phyloP scores from a whole-genome alignment of 2,329 filamentous ascomycete genomes.

The Botrytis galanthina region DNA sequence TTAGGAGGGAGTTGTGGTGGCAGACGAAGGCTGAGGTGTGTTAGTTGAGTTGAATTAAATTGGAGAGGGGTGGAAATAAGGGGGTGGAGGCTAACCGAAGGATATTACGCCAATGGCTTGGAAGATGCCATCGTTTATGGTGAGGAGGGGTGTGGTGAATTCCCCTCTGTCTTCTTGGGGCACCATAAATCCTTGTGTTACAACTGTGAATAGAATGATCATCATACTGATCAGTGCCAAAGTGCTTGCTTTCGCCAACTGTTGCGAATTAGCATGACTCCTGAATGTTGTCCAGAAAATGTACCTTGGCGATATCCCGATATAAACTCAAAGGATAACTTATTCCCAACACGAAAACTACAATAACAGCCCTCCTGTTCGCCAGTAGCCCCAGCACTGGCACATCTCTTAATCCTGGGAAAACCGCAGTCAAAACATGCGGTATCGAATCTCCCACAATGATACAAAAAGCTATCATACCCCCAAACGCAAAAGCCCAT shows the following conservation, averaged over 20 bases:
- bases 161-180: constrained; percentile 69
- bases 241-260: constrained; percentile 95
- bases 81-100: constrained; percentile 63
- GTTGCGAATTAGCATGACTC: constrained; percentile 19
- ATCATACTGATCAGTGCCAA: constrained; percentile 90
- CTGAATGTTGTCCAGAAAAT: constrained; percentile 27
- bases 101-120: constrained; percentile 98
- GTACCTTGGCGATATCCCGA: constrained; percentile 92
- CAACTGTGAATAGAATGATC: constrained; percentile 82
- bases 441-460: constrained; percentile 97
- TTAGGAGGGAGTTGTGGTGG: constrained; percentile 94
- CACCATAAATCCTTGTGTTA: constrained; percentile 77
- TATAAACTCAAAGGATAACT: constrained; percentile 93
- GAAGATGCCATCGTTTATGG: constrained; percentile 85
- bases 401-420: constrained; percentile 69
- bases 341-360: constrained; percentile 80
- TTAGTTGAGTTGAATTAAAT: constrained; percentile 35
- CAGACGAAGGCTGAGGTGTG: constrained; percentile 57
- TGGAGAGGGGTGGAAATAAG: constrained; percentile 11
- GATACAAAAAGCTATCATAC: constrained; percentile 97
- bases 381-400: constrained; percentile 80
- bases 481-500: constrained; percentile 98
- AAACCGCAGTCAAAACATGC: constrained; percentile 78
- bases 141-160: constrained; percentile 66
- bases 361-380: constrained; percentile 78